Conservation (phyloP, 306 rosid genomes). For the Vachellia pachyceras region DNA sequence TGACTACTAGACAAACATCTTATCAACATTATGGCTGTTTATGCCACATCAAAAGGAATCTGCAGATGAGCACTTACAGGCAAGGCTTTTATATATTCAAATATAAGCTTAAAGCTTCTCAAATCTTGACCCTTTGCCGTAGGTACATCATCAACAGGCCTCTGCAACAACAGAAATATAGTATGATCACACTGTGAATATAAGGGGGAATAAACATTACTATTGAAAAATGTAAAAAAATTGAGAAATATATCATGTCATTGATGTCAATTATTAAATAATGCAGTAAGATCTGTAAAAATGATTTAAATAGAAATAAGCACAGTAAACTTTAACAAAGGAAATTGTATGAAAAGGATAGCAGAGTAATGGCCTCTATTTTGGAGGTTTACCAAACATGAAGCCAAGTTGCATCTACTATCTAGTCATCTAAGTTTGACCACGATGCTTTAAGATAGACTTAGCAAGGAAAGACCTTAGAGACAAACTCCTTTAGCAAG, state of each 20-base stretch:
- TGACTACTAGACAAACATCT: slow-evolving; percentile 31
- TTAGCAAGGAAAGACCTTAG: background rate
- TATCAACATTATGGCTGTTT: slow-evolving; percentile 1
- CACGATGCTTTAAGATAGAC: background rate
- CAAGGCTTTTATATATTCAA: slow-evolving; percentile 93
- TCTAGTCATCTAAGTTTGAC: background rate
- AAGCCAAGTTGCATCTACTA: background rate
- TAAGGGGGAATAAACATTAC: background rate
- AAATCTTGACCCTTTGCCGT: slow-evolving; percentile 63
- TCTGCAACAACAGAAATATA: slow-evolving; percentile 62
- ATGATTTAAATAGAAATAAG: background rate
- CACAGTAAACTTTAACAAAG: background rate
- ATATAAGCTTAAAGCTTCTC: slow-evolving; percentile 88
- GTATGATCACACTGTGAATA: slow-evolving; percentile 38
- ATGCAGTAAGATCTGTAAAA: slow-evolving; percentile 3
- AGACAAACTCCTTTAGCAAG: background rate
- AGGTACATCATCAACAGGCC: slow-evolving; percentile 64
- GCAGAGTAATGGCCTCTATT: background rate
- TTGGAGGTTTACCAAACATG: background rate
- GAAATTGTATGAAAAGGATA: background rate
- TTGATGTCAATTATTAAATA: background rate
- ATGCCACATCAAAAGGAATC: slow-evolving; percentile 24
- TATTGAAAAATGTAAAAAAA: background rate
- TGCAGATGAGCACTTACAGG: slow-evolving; percentile 66
- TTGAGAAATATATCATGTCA: background rate